Evolutionary conservation across 129 eudicot genomes (phyloP).

Genomic region (Centrapalus pauciflorus): DNA sequence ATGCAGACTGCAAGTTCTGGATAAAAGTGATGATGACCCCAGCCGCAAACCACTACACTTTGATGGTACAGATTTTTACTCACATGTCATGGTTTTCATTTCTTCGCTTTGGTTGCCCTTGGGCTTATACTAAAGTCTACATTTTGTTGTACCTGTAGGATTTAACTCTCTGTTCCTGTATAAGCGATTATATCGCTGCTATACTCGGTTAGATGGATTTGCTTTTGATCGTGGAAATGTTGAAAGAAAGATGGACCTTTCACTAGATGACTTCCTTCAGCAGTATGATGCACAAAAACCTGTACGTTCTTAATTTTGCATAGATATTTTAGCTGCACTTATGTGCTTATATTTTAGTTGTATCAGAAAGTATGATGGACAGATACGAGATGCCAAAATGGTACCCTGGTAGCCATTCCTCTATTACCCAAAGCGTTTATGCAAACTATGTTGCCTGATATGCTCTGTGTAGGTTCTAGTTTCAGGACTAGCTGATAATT

Average conservation of each 20-base stretch:
- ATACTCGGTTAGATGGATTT: conserved; percentile 75
- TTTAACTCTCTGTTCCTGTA: conserved; percentile 78
- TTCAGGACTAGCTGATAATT: conserved; percentile 75
- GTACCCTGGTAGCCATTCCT: neutral
- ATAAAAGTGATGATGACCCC: conserved; percentile 36
- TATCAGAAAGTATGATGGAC: neutral
- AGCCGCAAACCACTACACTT: conserved; percentile 46
- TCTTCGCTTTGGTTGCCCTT: neutral
- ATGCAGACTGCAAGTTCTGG: conserved; percentile 49
- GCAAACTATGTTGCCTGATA: neutral
- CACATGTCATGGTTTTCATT: neutral
- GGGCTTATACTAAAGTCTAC: conserved; percentile 9
- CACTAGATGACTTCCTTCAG: conserved; percentile 49
- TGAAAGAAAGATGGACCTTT: conserved; percentile 60
- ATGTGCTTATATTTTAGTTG: neutral
- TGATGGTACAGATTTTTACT: conserved; percentile 46
- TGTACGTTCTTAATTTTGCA: conserved; percentile 30
- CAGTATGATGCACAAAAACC: conserved; percentile 75
- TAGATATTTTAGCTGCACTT: neutral
- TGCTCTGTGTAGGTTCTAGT: conserved; percentile 55
- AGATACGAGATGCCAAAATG: too few species aligned
- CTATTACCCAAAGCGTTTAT: neutral
- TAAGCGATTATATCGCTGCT: conserved; percentile 76
- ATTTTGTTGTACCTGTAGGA: conserved; percentile 42
- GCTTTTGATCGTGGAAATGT: conserved; percentile 86